phyloP scores from a whole-genome alignment of 768 basidiomycete species.

The Leucocoprinus birnbaumii region DNA sequence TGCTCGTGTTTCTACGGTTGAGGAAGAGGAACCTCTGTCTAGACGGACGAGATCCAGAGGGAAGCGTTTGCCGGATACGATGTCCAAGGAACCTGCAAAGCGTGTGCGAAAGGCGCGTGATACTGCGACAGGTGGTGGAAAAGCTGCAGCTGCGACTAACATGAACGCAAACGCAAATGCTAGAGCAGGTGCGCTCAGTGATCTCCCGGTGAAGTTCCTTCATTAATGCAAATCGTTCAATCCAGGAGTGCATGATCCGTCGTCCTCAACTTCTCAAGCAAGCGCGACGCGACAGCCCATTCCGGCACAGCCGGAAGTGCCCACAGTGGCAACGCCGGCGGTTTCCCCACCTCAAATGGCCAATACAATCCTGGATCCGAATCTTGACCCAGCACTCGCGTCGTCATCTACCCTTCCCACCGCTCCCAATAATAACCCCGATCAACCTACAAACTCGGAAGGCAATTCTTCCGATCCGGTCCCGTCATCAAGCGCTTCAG shows the following conservation, averaged over 20 bases:
- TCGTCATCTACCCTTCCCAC: slow-evolving; percentile 14
- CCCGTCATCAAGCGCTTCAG: slow-evolving; percentile 11
- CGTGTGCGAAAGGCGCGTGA: background rate
- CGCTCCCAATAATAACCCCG: slow-evolving; percentile 7
- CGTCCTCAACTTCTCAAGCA: too few species aligned
- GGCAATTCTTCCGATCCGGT: slow-evolving; percentile 9
- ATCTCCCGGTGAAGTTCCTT: too few species aligned
- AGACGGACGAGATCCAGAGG: slow-evolving; percentile 6
- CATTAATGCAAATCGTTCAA: too few species aligned
- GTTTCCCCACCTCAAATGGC: slow-evolving; percentile 2
- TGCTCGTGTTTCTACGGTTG: slow-evolving; percentile 1
- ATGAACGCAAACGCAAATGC: background rate
- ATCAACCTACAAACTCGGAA: background rate
- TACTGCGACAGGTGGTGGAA: background rate
- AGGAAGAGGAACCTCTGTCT: slow-evolving; percentile 8
- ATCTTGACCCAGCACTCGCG: slow-evolving; percentile 17
- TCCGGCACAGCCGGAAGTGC: too few species aligned
- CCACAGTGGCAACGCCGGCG: slow-evolving; percentile 8
- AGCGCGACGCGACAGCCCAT: too few species aligned
- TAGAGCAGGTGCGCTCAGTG: background rate
- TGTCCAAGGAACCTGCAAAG: slow-evolving; percentile 5
- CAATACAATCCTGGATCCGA: slow-evolving; percentile 20
- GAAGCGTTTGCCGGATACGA: background rate
- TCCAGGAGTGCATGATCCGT: slow-evolving; percentile 3
- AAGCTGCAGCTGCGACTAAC: background rate